A percentile compares a stretch with the other conserved stretches of the same genome.
These are phyloP conservation scores for Boletus coccyginus DNA, from an alignment of 768 basidiomycete genomes.

Conservation along the genomic window DNA sequence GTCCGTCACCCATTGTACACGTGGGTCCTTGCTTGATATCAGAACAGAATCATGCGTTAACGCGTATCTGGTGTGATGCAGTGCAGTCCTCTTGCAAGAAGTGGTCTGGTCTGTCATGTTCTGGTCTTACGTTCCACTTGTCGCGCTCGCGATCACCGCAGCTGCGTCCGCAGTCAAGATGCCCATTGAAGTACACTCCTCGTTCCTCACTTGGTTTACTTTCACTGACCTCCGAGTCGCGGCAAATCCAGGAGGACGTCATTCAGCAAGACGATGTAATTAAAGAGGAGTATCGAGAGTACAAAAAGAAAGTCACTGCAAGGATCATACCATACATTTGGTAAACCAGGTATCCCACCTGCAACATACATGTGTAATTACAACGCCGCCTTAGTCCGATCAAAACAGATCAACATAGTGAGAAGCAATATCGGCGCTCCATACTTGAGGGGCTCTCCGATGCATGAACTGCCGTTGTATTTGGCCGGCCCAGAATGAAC, in stretches of 20 bases:
- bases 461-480: too few relatives aligned
- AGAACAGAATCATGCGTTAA: not conserved
- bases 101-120: slow-evolving; percentile 13
- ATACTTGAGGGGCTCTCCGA: too few relatives aligned
- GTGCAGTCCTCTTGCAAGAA: slow-evolving; percentile 13
- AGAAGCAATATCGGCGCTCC: too few relatives aligned
- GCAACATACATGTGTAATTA: too few relatives aligned
- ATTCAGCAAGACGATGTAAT: slow-evolving; percentile 19
- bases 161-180: slow-evolving; percentile 22
- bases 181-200: slow-evolving; percentile 24
- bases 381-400: too few relatives aligned
- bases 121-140: slow-evolving; percentile 28
- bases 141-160: slow-evolving; percentile 9
- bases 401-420: too few relatives aligned
- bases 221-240: not conserved
- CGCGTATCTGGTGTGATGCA: not conserved
- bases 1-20: slow-evolving; percentile 32
- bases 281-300: slow-evolving; percentile 16
- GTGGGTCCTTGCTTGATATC: slow-evolving; percentile 7
- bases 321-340: slow-evolving; percentile 24
- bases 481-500: too few relatives aligned
- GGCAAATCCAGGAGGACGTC: slow-evolving; percentile 18
- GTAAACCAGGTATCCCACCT: too few relatives aligned
- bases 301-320: slow-evolving; percentile 22
- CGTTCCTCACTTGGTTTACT: not conserved